Base-by-base conservation (phyloP, 208 protist species). In the Vickermania spadyakhi region DNA sequence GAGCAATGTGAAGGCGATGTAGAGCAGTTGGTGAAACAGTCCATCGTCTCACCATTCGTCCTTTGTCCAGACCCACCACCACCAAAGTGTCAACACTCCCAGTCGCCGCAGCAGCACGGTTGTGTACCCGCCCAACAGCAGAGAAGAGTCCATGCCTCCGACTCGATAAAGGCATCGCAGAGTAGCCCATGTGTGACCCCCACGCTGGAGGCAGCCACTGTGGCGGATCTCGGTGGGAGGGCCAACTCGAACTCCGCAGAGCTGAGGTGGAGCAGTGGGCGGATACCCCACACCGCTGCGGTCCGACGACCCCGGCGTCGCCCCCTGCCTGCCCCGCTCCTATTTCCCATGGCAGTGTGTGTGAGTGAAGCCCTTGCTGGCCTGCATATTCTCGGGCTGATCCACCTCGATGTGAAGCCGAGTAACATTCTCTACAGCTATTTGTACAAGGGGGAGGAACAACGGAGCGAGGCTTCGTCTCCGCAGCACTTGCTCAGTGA, bases 1-100 rank as follows among this genome's bases (percentile, higher is more conserved):
- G 84, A 94, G 71, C 64, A 89, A 23, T 94, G 87, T 69, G 84
- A 89, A 66, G 87, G 87, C 27, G 87, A 94, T 50, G 51, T 94
- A n/a, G 87, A 89, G 62, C 68, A 58, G 41, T 76, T 91, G 45
- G 36, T 45, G 11, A 7, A 45, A 18, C 11, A 45, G 36, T 18
- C 36, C 11, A 7, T 18, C 7, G 36, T 18, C 11, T 45, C 36
- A 18, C n/a, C n/a, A n/a, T n/a, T n/a, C n/a, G n/a, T n/a, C n/a
- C n/a, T n/a, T n/a, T n/a, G n/a, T n/a, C n/a, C n/a, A n/a, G n/a
- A n/a, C n/a, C n/a, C n/a, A n/a, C n/a, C n/a, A n/a, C n/a, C n/a
- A n/a, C n/a, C n/a, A n/a, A n/a, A n/a, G n/a, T n/a, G n/a, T n/a
- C n/a, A n/a, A n/a, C n/a, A n/a, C n/a, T n/a, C n/a, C n/a, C n/a